A percentile compares a stretch with the other conserved stretches of the same genome.
phyloP scores from a whole-genome alignment of 2,329 filamentous ascomycete genomes.

The Hymenoscyphus salicellus region DNA sequence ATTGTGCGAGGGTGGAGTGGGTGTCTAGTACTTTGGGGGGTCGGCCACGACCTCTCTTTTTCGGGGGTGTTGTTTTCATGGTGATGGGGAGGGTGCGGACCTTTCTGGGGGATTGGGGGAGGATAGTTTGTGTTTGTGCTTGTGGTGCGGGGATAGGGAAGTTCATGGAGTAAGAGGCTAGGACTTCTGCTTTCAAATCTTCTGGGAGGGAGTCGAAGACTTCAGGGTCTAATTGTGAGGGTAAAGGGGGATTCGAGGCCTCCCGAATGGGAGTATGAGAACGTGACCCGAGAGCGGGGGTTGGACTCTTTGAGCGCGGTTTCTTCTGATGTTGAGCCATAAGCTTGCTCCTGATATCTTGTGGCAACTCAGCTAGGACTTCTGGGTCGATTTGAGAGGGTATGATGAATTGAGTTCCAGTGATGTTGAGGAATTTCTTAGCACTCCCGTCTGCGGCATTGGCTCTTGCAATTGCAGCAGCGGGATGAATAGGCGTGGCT shows the following conservation, averaged over 20 bases:
- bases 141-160: background rate
- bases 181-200: slow-evolving; percentile 79
- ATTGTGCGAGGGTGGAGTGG: slow-evolving; percentile 64
- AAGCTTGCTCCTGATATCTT: slow-evolving; percentile 76
- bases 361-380: slow-evolving; percentile 80
- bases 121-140: slow-evolving; percentile 31
- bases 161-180: slow-evolving; percentile 61
- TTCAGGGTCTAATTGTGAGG: slow-evolving; percentile 80
- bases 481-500: slow-evolving; percentile 47
- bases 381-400: slow-evolving; percentile 77
- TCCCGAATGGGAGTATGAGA: slow-evolving; percentile 24
- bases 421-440: slow-evolving; percentile 69
- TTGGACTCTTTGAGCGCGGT: slow-evolving; percentile 30
- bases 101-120: slow-evolving; percentile 53
- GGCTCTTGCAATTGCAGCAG: slow-evolving; percentile 49
- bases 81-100: slow-evolving; percentile 48
- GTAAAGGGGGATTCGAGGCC: slow-evolving; percentile 38
- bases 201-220: slow-evolving; percentile 79
- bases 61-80: slow-evolving; percentile 53
- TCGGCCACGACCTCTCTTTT: slow-evolving; percentile 53
- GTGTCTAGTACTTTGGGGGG: slow-evolving; percentile 46
- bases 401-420: slow-evolving; percentile 88
- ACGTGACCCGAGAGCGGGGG: slow-evolving; percentile 35
- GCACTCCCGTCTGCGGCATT: slow-evolving; percentile 49
- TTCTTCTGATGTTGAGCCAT: slow-evolving; percentile 51